A percentile compares a stretch with the other conserved stretches of the same genome.
Evolutionary conservation across 2,329 filamentous ascomycete species (phyloP).

Genomic region (Emergomyces orientalis): DNA sequence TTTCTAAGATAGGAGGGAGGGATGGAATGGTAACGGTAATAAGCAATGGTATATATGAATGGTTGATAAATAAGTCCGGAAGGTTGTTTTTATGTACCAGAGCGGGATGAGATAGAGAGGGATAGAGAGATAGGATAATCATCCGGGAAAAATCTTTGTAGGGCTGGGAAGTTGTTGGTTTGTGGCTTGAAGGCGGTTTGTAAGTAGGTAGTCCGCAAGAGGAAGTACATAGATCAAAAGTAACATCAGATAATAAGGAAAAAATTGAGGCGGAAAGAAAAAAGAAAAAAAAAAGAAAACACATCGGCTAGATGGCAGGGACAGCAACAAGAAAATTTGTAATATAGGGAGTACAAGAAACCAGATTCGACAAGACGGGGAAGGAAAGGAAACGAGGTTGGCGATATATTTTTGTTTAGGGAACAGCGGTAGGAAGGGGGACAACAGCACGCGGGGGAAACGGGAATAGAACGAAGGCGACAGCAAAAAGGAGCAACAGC

Average conservation of each 20-base stretch:
- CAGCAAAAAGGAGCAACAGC: not conserved
- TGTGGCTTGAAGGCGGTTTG: not conserved
- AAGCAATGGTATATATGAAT: not conserved
- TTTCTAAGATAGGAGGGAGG: not conserved
- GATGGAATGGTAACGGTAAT: slow-evolving; percentile 4
- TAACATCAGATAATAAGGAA: not conserved
- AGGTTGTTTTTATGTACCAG: not conserved
- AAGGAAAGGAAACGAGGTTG: not conserved
- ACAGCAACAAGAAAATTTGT: not conserved
- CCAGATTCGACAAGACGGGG: not conserved
- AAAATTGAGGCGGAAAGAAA: not conserved
- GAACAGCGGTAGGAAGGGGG: not conserved
- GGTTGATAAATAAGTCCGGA: not conserved
- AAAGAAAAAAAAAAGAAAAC: not conserved
- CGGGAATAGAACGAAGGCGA: not conserved
- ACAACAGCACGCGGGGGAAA: not conserved
- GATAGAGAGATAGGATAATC: not conserved
- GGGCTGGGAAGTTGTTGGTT: not conserved
- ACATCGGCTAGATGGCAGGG: not conserved
- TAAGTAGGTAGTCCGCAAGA: not conserved
- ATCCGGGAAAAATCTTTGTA: not conserved
- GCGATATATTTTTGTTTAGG: not conserved
- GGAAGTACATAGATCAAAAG: not conserved
- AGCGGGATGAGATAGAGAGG: not conserved
- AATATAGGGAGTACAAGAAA: slow-evolving; percentile 1